These are phyloP conservation scores for Chimonanthus salicifolius DNA, from an alignment of 164 flowering plant species.

Conservation along the genomic window DNA sequence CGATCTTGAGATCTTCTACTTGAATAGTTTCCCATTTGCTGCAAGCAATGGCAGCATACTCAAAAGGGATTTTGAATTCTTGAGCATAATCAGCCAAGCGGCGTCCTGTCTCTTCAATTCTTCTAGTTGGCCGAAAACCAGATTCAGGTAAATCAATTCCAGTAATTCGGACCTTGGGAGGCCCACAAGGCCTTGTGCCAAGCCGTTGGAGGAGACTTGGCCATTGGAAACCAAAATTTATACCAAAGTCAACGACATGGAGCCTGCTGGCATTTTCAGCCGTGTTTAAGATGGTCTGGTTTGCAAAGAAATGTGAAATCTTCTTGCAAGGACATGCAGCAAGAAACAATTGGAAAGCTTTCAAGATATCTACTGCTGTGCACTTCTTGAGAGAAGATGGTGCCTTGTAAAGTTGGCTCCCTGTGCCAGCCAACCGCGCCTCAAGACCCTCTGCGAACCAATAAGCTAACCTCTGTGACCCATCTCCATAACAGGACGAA, in stretches of 20 bases:
- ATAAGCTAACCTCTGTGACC: conserved; percentile 65
- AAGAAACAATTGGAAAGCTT: conserved; percentile 60
- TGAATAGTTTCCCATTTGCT: conserved; percentile 69
- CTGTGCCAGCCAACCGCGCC: conserved; percentile 83
- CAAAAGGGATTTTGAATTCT: conserved; percentile 62
- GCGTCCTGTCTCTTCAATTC: conserved; percentile 77
- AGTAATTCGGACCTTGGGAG: conserved; percentile 73
- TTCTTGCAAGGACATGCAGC: conserved; percentile 77
- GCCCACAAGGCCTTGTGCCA: conserved; percentile 49
- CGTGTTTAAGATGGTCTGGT: conserved; percentile 35
- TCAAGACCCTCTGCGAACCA: conserved; percentile 80
- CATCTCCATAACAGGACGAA: conserved; percentile 77
- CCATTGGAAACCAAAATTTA: conserved; percentile 89
- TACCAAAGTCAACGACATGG: conserved; percentile 84
- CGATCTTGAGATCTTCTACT: conserved; percentile 60
- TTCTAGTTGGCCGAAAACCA: conserved; percentile 75
- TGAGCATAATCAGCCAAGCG: conserved; percentile 60
- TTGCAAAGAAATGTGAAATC: conserved; percentile 51
- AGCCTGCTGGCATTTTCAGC: conserved; percentile 40
- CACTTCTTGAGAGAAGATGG: conserved; percentile 39
- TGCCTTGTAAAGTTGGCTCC: conserved; percentile 58
- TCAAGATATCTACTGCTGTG: conserved; percentile 57
- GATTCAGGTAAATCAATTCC: conserved; percentile 84
- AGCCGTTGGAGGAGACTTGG: conserved; percentile 68
- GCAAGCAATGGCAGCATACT: conserved; percentile 64